Evolutionary conservation across 2,329 filamentous ascomycete species (phyloP), one percentile per base, ranked within the genome.

Genomic region (Colletotrichum sidae): DNA sequence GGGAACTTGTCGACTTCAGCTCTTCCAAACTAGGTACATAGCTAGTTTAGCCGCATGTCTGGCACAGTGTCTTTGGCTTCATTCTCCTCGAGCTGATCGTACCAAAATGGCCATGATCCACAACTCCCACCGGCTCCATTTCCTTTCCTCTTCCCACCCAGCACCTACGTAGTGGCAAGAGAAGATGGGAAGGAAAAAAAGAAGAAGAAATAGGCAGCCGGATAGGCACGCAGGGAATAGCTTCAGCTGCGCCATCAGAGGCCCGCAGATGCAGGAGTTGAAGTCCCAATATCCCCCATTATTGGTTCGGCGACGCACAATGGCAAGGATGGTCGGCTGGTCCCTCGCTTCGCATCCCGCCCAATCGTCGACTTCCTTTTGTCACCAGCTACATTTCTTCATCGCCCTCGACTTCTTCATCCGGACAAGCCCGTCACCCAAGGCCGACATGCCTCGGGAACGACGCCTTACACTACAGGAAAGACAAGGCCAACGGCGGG

Each of bases 191-290:
- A 17, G 17, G 1, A 17, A 17, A 17, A 17, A 17, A 17, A 17
- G 17, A 17, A 17, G 2, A 17, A 3, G 3, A 17, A 54, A 34
- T 50, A 52, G 52, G 58, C 58, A 61, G 62, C 35, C 33, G 39
- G 39, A 17, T 39, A 52, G 47, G 47, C 58, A 62, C 49, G 58
- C 63, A 66, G 58, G 63, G 58, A 17, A 17, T 47, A 55, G 39
- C 41, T 53, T 65, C 62, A 62, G 62, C 62, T 65, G 37, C 62
- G 62, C 52, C 62, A 37, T 53, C 13, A 37, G 47, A n/a, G n/a
- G 52, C 57, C 62, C 62, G 56, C 52, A 61, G 58, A 66, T 63
- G 52, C 52, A 52, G 41, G 53, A 52, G 41, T 53, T 35, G 53
- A 25, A 50, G n/a, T 34, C 34, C 37, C 52, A 13, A 53, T 66